These are phyloP conservation scores for Niebla homalea DNA, from an alignment of 495 filamentous ascomycete genomes.

Conservation along the genomic window DNA sequence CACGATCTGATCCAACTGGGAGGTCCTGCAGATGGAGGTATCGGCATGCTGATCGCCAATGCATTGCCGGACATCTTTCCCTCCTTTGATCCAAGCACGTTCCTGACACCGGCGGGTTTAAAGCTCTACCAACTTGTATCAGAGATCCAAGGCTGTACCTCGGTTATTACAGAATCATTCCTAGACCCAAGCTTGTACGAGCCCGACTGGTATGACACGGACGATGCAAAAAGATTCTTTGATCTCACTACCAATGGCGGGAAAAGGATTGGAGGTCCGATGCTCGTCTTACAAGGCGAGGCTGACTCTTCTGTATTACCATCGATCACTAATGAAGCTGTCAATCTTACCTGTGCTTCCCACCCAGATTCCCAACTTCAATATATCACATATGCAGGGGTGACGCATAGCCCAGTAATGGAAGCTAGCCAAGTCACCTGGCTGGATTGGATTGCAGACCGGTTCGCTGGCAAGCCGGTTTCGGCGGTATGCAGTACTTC, in stretches of 20 bases:
- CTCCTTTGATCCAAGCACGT: too few relatives aligned
- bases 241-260: constrained; percentile 12
- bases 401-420: constrained; percentile 23
- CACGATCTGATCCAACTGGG: too few relatives aligned
- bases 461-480: constrained; percentile 19
- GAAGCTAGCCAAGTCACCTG: constrained; percentile 21
- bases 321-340: constrained; percentile 13
- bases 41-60: too few relatives aligned
- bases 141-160: too few relatives aligned
- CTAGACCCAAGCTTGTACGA: too few relatives aligned
- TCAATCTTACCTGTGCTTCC: constrained; percentile 16
- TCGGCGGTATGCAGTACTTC: neutral
- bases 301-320: constrained; percentile 15
- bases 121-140: too few relatives aligned
- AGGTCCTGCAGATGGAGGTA: too few relatives aligned
- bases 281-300: constrained; percentile 32
- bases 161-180: too few relatives aligned
- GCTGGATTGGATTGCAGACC: constrained; percentile 28
- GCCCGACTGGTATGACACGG: too few relatives aligned
- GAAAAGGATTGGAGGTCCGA: constrained; percentile 24
- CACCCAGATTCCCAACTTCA: constrained; percentile 17
- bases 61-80: too few relatives aligned
- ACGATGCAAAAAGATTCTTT: too few relatives aligned
- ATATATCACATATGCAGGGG: constrained; percentile 18
- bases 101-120: too few relatives aligned